Evolutionary conservation across 768 basidiomycete genomes (phyloP), one percentile per base, ranked within the genome.

Genomic region (Hypholoma fasciculare): DNA sequence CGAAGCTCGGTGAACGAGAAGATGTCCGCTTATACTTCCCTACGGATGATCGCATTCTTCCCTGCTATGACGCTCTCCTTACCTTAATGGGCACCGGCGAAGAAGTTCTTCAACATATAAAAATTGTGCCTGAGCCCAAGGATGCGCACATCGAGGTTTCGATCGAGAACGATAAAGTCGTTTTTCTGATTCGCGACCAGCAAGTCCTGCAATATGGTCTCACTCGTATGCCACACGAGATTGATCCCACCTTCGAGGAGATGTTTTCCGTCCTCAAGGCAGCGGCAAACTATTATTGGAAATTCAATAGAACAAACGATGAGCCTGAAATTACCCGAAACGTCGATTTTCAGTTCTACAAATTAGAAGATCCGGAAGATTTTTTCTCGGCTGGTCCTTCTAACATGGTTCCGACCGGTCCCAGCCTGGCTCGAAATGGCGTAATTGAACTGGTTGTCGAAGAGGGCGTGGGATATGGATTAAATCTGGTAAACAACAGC

Each of bases 11-110:
- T 4, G 39, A 37, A 7, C 36, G 44, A 27, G 58, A 56, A 37
- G 61, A 61, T 23, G 46, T 61, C 40, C 52, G 53, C 16, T 26
- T 64, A n/a, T 59, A 61, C n/a, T 52, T 62, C 27, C 56, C 59
- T 30, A 23, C 42, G 8, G 48, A 58, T 6, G 57, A 63, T n/a
- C 17, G 47, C 30, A 19, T 56, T 11, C 39, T 49, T 23, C 56
- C 59, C 48, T 57, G 53, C 43, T 54, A 52, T 19, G 16, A 55
- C 13, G 62, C 62, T 1, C 42, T 57, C 20, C 11, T 54, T 1
- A 43, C 49, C 0, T 49, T 56, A 8, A 56, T 47, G n/a, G 30
- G 9, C 60, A 53, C 27, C n/a, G 6, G 17, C 26, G 36, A 30
- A 7, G 37, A 17, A 37, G 49, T 39, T 19, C 30, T 42, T 57